Evolutionary conservation across 164 flowering plant genomes (phyloP), one percentile per base, ranked within the genome.

Genomic region (Nelumbo lutea): DNA sequence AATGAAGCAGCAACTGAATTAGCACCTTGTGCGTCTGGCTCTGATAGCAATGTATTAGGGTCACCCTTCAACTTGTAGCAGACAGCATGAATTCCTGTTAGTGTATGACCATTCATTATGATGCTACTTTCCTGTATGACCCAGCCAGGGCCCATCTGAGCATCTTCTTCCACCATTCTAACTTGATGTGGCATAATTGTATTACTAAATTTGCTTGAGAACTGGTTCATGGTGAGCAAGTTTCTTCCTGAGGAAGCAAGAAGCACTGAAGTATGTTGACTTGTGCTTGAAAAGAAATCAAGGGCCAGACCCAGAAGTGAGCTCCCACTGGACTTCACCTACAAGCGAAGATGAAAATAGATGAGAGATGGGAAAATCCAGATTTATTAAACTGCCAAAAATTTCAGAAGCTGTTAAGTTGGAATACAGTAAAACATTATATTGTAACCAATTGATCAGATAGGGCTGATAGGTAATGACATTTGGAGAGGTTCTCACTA

Each of bases 281-380:
- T 73, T 38, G 58, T 48, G 41, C 62, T 40, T 6, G 90, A 81
- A 66, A 79, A 73, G 63, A 90, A 84, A 39, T 75, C 74, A 15
- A 93, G 85, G 61, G 74, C 61, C 38, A 93, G 68, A 56, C 91
- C 92, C 63, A 93, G 56, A 59, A 67, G 67, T 64, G 97, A 93
- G 68, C 67, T 77, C 51, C 80, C 83, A 41, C 79, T 78, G 6
- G 86, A 78, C 73, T 78, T 89, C 64, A 87, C 88, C 98, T 93
- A 84, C 80, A 79, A 14, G 57, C 9, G 51, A 53, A 46, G 41
- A 42, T 62, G 40, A 58, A 7, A 9, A 57, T 40, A 70, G 9
- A 0, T 57, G 2, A 14, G 4, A 5, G 40, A 68, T 68, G 62
- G 6, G 13, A 2, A 8, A 2, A 38, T 45, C 6, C 38, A 61